Evolutionary conservation across 2,329 filamentous ascomycete genomes (phyloP).

Genomic region (Didymella segeticola): DNA sequence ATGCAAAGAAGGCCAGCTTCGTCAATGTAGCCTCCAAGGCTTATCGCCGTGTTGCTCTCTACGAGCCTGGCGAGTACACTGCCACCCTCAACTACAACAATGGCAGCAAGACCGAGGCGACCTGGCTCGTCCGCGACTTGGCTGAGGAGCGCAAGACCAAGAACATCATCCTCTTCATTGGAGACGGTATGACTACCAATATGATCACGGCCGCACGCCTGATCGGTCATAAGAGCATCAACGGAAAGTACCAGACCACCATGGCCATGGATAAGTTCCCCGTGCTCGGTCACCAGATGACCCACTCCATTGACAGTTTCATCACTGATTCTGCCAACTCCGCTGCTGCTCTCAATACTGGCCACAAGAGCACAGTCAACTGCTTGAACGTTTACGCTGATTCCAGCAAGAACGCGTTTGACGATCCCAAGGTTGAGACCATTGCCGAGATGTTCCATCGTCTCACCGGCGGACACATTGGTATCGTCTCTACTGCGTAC

Average conservation of each 20-base stretch:
- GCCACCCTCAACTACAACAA: conserved; percentile 79
- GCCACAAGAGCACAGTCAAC: conserved; percentile 85
- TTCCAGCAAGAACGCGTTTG: conserved; percentile 73
- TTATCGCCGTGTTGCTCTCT: conserved; percentile 76
- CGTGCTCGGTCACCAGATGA: conserved; percentile 86
- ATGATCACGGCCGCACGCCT: conserved; percentile 83
- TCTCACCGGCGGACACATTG: conserved; percentile 65
- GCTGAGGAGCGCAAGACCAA: conserved; percentile 75
- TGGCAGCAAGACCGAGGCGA: conserved; percentile 72
- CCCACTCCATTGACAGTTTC: conserved; percentile 82
- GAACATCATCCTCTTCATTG: conserved; percentile 86
- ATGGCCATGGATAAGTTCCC: conserved; percentile 85
- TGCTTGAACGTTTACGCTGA: conserved; percentile 83
- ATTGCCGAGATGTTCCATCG: conserved; percentile 80
- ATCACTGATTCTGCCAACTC: conserved; percentile 90
- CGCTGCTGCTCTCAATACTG: conserved; percentile 79
- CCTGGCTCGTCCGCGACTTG: conserved; percentile 78
- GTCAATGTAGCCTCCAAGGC: conserved; percentile 83
- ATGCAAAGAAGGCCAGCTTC: conserved; percentile 70
- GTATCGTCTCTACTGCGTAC: conserved; percentile 78
- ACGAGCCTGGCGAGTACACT: conserved; percentile 80
- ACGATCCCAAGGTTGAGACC: conserved; percentile 86
- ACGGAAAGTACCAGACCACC: conserved; percentile 79
- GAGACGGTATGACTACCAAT: conserved; percentile 73
- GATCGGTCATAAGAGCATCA: conserved; percentile 81